phyloP scores from a whole-genome alignment of 345 rosid genomes.

The Diplotaxis tenuifolia region DNA sequence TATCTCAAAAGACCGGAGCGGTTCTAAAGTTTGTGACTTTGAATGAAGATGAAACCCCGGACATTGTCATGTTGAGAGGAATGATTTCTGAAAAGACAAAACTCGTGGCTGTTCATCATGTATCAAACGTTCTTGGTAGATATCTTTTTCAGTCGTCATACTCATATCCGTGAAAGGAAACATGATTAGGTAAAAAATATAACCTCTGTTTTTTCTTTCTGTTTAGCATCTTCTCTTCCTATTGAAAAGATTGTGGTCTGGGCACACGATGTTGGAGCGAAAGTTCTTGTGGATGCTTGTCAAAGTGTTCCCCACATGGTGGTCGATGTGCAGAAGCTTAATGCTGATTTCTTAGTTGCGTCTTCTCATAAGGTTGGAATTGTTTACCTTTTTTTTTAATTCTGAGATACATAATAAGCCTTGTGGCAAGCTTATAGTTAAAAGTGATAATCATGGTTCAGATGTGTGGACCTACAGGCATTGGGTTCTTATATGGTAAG shows the following conservation, averaged over 20 bases:
- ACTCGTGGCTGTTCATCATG: conserved; percentile 81
- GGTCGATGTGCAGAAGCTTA: conserved; percentile 77
- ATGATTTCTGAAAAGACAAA: conserved; percentile 68
- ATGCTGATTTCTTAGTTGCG: conserved; percentile 91
- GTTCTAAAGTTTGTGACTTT: conserved; percentile 60
- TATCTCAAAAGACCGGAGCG: conserved; percentile 77
- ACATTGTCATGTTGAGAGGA: conserved; percentile 50
- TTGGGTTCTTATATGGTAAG: conserved; percentile 92
- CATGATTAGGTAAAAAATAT: neutral
- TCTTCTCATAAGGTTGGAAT: conserved; percentile 93
- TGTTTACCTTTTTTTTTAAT: conserved; percentile 25
- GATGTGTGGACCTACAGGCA: conserved; percentile 99
- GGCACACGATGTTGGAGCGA: conserved; percentile 78
- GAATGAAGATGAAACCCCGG: conserved; percentile 66
- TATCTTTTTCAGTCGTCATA: neutral
- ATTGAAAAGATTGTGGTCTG: conserved; percentile 61
- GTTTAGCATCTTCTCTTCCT: conserved; percentile 76
- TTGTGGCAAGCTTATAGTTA: conserved; percentile 46
- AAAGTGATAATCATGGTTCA: conserved; percentile 88
- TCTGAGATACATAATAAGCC: conserved; percentile 15
- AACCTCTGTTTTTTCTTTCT: neutral
- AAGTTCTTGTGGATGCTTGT: conserved; percentile 92
- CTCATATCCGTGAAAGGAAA: neutral
- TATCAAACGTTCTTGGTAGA: conserved; percentile 85
- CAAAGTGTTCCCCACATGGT: conserved; percentile 96